Percentiles rank a stretch among this genome's conserved stretches.
Evolutionary conservation across 192 early-diverging fungal species (phyloP).

Genomic region (Radiomyces spectabilis): DNA sequence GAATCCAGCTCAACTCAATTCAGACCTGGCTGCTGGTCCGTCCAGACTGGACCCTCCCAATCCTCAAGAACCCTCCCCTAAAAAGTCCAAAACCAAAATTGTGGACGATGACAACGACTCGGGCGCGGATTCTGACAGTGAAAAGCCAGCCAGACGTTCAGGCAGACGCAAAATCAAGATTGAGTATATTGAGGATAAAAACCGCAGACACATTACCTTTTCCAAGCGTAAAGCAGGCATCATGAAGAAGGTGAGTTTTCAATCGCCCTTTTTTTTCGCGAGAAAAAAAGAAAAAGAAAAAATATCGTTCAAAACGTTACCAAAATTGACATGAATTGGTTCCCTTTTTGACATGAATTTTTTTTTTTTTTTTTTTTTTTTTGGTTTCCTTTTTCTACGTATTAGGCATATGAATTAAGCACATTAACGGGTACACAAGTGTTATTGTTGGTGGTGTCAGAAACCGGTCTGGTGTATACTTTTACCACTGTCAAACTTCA

Average conservation of each 20-base stretch:
- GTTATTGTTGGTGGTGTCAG: constrained; percentile 84
- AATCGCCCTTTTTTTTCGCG: background rate
- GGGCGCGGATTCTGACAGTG: constrained; percentile 16
- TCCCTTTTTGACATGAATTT: background rate
- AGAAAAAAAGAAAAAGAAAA: background rate
- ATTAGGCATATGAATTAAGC: constrained; percentile 81
- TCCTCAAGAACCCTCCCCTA: too few relatives aligned
- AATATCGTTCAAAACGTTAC: background rate
- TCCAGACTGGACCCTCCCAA: too few relatives aligned
- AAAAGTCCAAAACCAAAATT: too few relatives aligned
- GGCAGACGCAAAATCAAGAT: constrained; percentile 95
- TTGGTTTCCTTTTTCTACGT: background rate
- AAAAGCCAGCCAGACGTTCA: constrained; percentile 49
- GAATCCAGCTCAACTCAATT: too few relatives aligned
- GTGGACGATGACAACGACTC: background rate
- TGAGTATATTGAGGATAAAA: constrained; percentile 92
- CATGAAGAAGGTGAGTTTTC: constrained; percentile 82
- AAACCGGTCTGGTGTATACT: constrained; percentile 92
- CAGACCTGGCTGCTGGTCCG: too few relatives aligned
- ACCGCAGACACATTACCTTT: constrained; percentile 89
- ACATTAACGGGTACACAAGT: constrained; percentile 94
- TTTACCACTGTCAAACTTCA: constrained; percentile 92
- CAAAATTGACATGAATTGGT: background rate
- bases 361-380: constrained; percentile 3
- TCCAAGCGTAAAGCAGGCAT: constrained; percentile 94